Base-by-base conservation (phyloP, 805 yeast species). In the Spathaspora boniae region DNA sequence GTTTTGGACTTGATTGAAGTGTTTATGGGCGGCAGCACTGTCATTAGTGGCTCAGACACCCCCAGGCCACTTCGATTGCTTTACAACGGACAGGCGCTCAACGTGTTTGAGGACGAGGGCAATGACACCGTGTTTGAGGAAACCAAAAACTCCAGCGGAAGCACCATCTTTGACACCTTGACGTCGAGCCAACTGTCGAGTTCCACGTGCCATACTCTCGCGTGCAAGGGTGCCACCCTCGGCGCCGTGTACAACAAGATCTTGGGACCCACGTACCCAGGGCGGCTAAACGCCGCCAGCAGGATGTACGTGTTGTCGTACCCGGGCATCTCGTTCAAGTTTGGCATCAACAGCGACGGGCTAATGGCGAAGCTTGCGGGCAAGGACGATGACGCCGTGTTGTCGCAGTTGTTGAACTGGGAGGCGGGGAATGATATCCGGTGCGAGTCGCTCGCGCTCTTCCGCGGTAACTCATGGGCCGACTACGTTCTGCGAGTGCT, bases 181-280 rank as follows among this genome's bases (percentile, higher is more conserved):
- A 20, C 42, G 12, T 14, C 29, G 11, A 18, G 30, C 4, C 19
- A 19, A 3, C 21, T 39, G 5, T 35, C 45, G 2, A 33, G 19
- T 20, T 24, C 41, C 11, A 30, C 41, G 2, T 9, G 15, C 6
- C 28, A 35, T 9, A 26, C 39, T 5, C 20, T 32, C n/a, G n/a
- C 23, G n/a, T 36, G 29, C 2, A 21, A 25, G n/a, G 40, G 43
- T 16, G 37, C 43, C 5, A 36, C 36, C 1, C 59, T 76, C 43
- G 70, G 68, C 30, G 54, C 60, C 12, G 61, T 78, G 3, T 78
- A 78, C 51, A 76, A 77, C 46, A 72, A 68, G 47, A 60, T 70
- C 2, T 74, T 78, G 48, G 85, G 85, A 0, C 83, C 83, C 2
- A 78, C 84, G 0, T 76, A 72, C 40, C 79, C 81, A 2, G 84